phyloP scores from a whole-genome alignment of 2,329 filamentous ascomycete genomes.

The Neofusicoccum cordaticola region DNA sequence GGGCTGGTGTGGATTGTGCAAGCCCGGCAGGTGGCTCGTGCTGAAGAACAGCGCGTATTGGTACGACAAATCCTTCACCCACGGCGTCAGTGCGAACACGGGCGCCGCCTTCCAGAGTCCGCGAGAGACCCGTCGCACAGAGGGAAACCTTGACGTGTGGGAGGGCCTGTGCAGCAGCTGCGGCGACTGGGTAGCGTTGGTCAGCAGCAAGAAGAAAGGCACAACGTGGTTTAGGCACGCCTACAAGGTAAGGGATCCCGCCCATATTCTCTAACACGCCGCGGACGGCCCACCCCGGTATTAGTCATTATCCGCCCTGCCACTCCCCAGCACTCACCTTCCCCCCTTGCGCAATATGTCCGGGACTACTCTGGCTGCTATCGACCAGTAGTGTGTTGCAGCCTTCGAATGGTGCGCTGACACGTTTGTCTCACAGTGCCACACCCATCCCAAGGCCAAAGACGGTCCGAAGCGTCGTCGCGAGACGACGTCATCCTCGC shows the following conservation, averaged over 20 bases:
- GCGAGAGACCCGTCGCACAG: slow-evolving; percentile 70
- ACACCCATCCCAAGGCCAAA: slow-evolving; percentile 44
- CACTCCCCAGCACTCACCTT: not conserved
- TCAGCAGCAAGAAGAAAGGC: slow-evolving; percentile 88
- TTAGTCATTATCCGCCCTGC: not conserved
- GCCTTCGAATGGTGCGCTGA: not conserved
- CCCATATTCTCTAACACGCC: slow-evolving; percentile 5
- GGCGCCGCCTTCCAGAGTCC: slow-evolving; percentile 76
- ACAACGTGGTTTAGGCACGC: slow-evolving; percentile 89
- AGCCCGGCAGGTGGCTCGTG: slow-evolving; percentile 79
- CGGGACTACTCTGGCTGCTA: not conserved
- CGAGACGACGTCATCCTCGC: slow-evolving; percentile 32
- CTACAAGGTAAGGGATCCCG: slow-evolving; percentile 63
- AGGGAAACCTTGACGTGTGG: slow-evolving; percentile 78
- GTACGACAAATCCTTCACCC: slow-evolving; percentile 90
- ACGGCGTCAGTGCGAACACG: slow-evolving; percentile 80
- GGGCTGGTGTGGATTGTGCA: slow-evolving; percentile 87
- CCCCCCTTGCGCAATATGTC: not conserved
- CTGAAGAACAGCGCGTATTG: slow-evolving; percentile 89
- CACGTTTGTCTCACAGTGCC: slow-evolving; percentile 29
- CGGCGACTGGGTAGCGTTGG: slow-evolving; percentile 75
- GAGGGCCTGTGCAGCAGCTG: slow-evolving; percentile 76
- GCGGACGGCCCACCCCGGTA: not conserved
- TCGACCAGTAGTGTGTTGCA: not conserved
- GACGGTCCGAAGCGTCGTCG: slow-evolving; percentile 42